Evolutionary conservation across 768 basidiomycete genomes (phyloP).

Genomic region (Xerocomellus intermedius): DNA sequence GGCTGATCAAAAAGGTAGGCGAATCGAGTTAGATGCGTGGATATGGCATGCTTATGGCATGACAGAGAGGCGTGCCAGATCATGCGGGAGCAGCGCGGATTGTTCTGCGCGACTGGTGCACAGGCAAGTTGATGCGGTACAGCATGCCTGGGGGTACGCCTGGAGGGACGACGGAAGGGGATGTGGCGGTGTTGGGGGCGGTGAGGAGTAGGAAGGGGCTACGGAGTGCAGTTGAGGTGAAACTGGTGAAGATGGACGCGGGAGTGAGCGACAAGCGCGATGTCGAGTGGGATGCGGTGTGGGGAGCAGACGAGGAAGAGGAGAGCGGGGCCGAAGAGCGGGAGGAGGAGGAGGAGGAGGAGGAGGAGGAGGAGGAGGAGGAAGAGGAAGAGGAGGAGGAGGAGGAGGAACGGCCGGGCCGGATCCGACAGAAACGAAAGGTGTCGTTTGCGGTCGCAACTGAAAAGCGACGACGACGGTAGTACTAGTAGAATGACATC

Average conservation of each 20-base stretch:
- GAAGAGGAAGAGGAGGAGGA: background rate
- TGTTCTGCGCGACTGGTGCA: constrained; percentile 83
- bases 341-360: constrained; percentile 29
- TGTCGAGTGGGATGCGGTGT: constrained; percentile 39
- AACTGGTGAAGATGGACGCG: constrained; percentile 54
- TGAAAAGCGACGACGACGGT: constrained; percentile 10
- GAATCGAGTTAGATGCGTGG: background rate
- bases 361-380: constrained; percentile 44
- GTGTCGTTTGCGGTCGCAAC: constrained; percentile 47
- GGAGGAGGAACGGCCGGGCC: constrained; percentile 41
- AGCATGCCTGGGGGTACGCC: constrained; percentile 47
- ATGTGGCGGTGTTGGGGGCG: constrained; percentile 48
- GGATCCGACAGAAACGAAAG: constrained; percentile 40
- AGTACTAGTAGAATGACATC: constrained; percentile 19
- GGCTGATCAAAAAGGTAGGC: constrained; percentile 74
- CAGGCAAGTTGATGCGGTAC: constrained; percentile 71
- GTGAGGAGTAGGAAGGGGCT: constrained; percentile 64
- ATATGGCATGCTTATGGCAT: constrained; percentile 11
- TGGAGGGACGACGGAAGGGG: constrained; percentile 29
- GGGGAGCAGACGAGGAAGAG: constrained; percentile 39
- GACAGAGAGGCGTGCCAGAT: constrained; percentile 71
- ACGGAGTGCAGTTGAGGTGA: constrained; percentile 48
- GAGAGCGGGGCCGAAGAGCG: constrained; percentile 28
- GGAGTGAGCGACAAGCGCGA: constrained; percentile 41
- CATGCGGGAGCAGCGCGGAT: constrained; percentile 71